Evolutionary conservation across 2,329 filamentous ascomycete species (phyloP).

Genomic region (Fusarium mangiferae): DNA sequence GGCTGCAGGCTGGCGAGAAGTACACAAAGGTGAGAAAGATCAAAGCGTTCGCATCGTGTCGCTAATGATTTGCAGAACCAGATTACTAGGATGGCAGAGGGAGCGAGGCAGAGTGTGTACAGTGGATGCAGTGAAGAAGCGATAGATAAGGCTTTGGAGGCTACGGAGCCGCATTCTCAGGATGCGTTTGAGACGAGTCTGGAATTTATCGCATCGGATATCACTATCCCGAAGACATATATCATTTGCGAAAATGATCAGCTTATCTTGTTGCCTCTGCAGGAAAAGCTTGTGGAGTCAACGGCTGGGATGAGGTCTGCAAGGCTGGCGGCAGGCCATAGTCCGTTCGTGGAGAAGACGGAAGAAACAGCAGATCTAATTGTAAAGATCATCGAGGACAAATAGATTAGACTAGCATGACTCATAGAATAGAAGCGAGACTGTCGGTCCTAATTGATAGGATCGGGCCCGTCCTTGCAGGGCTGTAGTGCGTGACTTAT

Average conservation of each 20-base stretch:
- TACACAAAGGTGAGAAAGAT: not conserved
- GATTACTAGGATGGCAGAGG: not conserved
- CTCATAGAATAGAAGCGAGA: not conserved
- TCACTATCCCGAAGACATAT: conserved; percentile 9
- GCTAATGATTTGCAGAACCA: conserved; percentile 1
- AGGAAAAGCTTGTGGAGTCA: conserved; percentile 7
- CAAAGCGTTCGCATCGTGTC: accelerated
- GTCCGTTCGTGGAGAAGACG: conserved; percentile 8
- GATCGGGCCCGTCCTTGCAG: not conserved
- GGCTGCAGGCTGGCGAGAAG: not conserved
- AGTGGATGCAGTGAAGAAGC: not conserved
- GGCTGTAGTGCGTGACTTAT: not conserved
- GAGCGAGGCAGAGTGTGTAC: not conserved
- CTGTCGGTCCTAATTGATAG: not conserved
- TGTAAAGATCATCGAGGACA: not conserved
- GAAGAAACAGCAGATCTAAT: not conserved
- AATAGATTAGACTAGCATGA: not conserved
- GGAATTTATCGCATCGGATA: conserved; percentile 13
- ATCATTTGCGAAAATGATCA: conserved; percentile 18
- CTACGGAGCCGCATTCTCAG: conserved; percentile 14
- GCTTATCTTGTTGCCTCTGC: not conserved
- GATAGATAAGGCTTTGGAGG: not conserved
- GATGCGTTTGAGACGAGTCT: conserved; percentile 22
- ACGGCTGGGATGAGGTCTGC: conserved; percentile 3
- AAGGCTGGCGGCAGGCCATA: conserved; percentile 9